phyloP scores from a whole-genome alignment of 305 asterid genomes.

The Galium porrigens region DNA sequence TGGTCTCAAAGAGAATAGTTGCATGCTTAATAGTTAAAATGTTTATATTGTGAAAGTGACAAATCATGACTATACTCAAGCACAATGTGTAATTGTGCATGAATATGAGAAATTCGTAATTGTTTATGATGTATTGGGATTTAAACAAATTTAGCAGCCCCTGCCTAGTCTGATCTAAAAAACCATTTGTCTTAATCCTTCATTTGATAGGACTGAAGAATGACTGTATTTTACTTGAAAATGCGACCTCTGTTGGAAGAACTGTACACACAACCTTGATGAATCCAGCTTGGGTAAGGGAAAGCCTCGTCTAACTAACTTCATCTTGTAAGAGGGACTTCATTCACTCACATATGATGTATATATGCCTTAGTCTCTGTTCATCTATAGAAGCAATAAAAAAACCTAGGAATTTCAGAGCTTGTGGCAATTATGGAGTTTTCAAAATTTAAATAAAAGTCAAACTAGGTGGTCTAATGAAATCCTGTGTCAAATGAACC shows the following conservation, averaged over 20 bases:
- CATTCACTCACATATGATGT: background rate
- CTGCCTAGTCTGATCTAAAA: background rate
- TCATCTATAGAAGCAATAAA: background rate
- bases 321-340: slow-evolving; percentile 1
- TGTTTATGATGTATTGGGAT: background rate
- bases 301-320: background rate
- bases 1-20: background rate
- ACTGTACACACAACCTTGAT: background rate
- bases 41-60: background rate
- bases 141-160: background rate
- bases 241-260: background rate
- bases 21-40: background rate
- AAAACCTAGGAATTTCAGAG: background rate
- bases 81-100: background rate
- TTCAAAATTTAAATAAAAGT: background rate
- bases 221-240: too few relatives aligned
- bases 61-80: background rate
- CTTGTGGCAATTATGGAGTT: background rate
- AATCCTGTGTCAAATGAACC: background rate
- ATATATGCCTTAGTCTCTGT: background rate
- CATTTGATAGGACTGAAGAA: slow-evolving; percentile 12
- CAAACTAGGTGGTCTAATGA: background rate
- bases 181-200: background rate
- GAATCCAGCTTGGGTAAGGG: background rate
- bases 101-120: background rate